Base-by-base conservation (phyloP, 225 moss, liverwort and hornwort species). In the Pseudoscleropodium purum region DNA sequence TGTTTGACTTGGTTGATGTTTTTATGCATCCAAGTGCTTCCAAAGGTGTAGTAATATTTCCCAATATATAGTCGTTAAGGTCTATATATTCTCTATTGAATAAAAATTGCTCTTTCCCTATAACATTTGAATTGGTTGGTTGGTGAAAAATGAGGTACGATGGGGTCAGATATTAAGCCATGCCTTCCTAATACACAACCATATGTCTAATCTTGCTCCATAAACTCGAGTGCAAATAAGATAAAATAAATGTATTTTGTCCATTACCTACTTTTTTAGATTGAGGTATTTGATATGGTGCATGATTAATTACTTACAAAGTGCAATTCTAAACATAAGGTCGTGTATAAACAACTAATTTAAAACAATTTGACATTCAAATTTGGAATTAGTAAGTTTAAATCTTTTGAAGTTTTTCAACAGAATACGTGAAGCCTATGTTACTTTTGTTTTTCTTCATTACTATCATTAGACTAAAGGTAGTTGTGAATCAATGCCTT, bases 381-480 rank as follows among this genome's bases (percentile, higher is more conserved):
- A 5, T 69, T 69, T 4, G 4, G 1, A n/a, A 24, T 69, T 13
- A 69, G n/a, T 24, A 0, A n/a, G 0, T 69, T n/a, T 69, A 23
- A n/a, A n/a, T n/a, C 13, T 7, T 7, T 1, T 2, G 0, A n/a
- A 24, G 4, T 23, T 68, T n/a, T 69, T 23, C 7, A 24, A 2
- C 0, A 24, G 0, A n/a, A n/a, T 23, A n/a, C n/a, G 1, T 24
- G 0, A 24, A n/a, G 23, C 1, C 37, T 1, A 7, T 23, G 24
- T 7, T 24, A 69, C 24, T 69, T 11, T 69, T 13, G 7, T 8
- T 70, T 70, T 39, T 25, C 24, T n/a, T n/a, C n/a, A n/a, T n/a
- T n/a, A n/a, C n/a, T n/a, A n/a, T n/a, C n/a, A n/a, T n/a, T 0
- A 8, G 0, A 4, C 8, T 1, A 41, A 0, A 70, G 25, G 8